phyloP scores from a whole-genome alignment of 1,284 basidiomycete species.

The Sanghuangporus weigelae region DNA sequence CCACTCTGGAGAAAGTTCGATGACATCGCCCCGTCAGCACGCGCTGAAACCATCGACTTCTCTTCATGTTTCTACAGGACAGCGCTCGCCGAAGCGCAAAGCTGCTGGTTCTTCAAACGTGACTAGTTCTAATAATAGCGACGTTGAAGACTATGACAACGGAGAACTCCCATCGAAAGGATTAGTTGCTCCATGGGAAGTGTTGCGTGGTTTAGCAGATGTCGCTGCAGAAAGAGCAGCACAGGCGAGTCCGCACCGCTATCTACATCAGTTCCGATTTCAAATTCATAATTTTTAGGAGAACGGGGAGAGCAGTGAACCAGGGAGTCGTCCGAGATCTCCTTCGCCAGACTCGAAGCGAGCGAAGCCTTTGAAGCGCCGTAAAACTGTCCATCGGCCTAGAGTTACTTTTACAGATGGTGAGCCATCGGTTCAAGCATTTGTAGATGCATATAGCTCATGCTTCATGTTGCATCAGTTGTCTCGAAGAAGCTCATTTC shows the following conservation, averaged over 20 bases:
- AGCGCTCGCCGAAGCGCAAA: conserved; percentile 42
- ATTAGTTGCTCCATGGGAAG: conserved; percentile 79
- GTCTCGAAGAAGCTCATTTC: conserved; percentile 75
- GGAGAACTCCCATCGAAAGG: conserved; percentile 76
- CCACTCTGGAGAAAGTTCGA: conserved; percentile 39
- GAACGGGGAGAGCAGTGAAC: conserved; percentile 68
- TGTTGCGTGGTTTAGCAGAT: conserved; percentile 72
- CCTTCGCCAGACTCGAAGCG: conserved; percentile 60
- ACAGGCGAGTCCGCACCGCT: conserved; percentile 41
- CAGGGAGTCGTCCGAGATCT: conserved; percentile 67
- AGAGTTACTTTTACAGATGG: conserved; percentile 65
- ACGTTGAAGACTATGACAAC: conserved; percentile 65
- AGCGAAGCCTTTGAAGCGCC: conserved; percentile 59
- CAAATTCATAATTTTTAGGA: conserved; percentile 40
- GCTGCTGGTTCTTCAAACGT: conserved; percentile 56
- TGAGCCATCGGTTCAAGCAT: conserved; percentile 26
- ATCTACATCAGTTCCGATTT: conserved; percentile 5
- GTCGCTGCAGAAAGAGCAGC: conserved; percentile 72
- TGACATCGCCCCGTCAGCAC: conserved; percentile 33
- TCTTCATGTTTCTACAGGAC: conserved; percentile 31
- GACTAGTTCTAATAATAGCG: conserved; percentile 72
- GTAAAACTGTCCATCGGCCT: conserved; percentile 56
- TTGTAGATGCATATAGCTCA: neutral
- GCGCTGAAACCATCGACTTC: conserved; percentile 27
- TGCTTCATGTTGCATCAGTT: conserved; percentile 37